Evolutionary conservation across 2,329 filamentous ascomycete genomes (phyloP), one percentile per base, ranked within the genome.

Genomic region (Aspergillus spinulosporus): DNA sequence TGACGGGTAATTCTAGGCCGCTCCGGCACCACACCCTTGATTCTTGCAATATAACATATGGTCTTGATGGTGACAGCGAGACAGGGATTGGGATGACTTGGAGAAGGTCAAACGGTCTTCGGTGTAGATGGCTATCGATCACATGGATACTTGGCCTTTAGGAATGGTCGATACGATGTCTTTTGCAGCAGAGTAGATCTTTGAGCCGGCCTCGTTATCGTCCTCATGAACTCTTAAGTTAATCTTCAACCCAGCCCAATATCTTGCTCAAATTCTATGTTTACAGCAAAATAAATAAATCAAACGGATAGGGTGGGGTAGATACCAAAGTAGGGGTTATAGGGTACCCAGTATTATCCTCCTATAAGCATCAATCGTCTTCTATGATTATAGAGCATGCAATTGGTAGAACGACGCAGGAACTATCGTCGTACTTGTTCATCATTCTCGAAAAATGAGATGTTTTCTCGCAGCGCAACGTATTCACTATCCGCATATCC

Each of bases 401-500:
- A 40, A 40, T 15, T 21, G 43, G 4, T 11, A 31, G 6, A 46
- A 34, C 32, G n/a, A 7, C 29, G 15, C 31, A n/a, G 7, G 5
- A 9, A 42, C 34, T 58, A 60, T 43, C 45, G 52, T 26, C 45
- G 50, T 37, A 31, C 12, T 4, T 46, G 34, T 45, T 68, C 65
- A 11, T 70, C 66, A 2, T 60, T 59, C 42, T 65, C 66, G 43
- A 89, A 87, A 64, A 96, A 86, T 44, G 90, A 91, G 60, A 97
- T 87, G 65, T 96, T 93, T 72, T 96, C 91, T 60, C 92, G 81
- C 67, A 94, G 80, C 7, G 92, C 92, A 42, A 97, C 88, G 75
- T 97, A 97, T 75, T 97, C 92, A 68, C 89, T 95, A 71, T 97
- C 92, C 15, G 91, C 90, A 74, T 97, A 99, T 2, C 93, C 94